phyloP scores from a whole-genome alignment of 352 stramenopile species.

The Globisporangium rhizosaccharum region DNA sequence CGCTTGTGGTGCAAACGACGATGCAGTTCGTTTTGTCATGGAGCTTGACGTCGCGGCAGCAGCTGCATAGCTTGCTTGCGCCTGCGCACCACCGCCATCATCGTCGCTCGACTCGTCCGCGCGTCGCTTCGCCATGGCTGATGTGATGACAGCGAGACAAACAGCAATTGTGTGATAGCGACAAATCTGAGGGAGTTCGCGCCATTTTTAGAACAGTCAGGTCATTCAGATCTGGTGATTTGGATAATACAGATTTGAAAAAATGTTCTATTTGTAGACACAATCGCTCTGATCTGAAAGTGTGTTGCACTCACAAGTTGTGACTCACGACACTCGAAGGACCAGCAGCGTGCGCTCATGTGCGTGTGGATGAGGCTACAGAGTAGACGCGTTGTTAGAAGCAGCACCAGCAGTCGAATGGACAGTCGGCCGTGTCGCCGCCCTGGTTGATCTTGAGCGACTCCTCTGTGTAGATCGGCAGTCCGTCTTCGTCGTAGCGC shows the following conservation, averaged over 20 bases:
- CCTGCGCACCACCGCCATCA: not conserved
- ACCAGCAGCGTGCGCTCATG: not conserved
- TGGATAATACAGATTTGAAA: too few relatives aligned
- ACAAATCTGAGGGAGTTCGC: too few relatives aligned
- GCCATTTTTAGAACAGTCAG: too few relatives aligned
- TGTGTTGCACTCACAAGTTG: too few relatives aligned
- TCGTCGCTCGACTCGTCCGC: not conserved
- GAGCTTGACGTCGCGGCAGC: not conserved
- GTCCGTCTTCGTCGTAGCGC: conserved; percentile 78
- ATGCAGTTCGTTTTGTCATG: not conserved
- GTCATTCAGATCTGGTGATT: too few relatives aligned
- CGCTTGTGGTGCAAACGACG: not conserved
- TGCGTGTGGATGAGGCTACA: too few relatives aligned
- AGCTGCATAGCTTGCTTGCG: not conserved
- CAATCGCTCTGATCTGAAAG: too few relatives aligned
- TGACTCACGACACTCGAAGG: too few relatives aligned
- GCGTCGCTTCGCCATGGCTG: not conserved
- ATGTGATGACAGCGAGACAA: too few relatives aligned
- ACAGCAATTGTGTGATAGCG: too few relatives aligned
- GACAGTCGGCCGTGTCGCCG: conserved; percentile 79
- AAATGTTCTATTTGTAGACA: too few relatives aligned
- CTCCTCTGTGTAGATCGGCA: conserved; percentile 85
- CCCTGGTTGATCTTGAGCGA: conserved; percentile 80
- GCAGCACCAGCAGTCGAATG: conserved; percentile 90
- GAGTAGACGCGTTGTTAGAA: conserved; percentile 31